phyloP scores from a whole-genome alignment of 1,139 yeast species.

The Suhomyces taliae region DNA sequence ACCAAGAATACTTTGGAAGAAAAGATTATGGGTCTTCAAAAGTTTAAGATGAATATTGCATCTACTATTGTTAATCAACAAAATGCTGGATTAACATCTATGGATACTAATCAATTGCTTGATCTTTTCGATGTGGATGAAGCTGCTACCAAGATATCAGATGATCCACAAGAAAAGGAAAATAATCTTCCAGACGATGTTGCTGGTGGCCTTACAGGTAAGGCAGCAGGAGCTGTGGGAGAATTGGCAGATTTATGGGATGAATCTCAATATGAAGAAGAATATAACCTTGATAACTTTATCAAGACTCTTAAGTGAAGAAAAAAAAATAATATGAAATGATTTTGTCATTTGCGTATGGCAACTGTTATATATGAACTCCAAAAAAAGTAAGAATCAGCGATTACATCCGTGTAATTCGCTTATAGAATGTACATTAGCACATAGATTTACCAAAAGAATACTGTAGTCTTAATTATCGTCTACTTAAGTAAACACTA shows the following conservation, averaged over 20 bases:
- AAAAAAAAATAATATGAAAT: too few species aligned
- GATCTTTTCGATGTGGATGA: conserved; percentile 84
- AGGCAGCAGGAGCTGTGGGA: conserved; percentile 74
- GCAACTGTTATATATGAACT: too few species aligned
- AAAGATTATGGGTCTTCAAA: conserved; percentile 97
- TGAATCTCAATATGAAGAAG: conserved; percentile 93
- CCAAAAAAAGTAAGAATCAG: not conserved
- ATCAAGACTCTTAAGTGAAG: conserved; percentile 67
- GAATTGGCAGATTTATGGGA: conserved; percentile 97
- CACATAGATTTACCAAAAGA: too few species aligned
- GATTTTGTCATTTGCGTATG: too few species aligned
- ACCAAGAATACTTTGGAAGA: conserved; percentile 94
- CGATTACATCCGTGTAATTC: not conserved
- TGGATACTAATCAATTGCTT: conserved; percentile 93
- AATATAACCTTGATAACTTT: conserved; percentile 89
- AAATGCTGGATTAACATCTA: conserved; percentile 88
- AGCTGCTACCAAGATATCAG: conserved; percentile 41
- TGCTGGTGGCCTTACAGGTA: conserved; percentile 60
- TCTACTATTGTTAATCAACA: conserved; percentile 96
- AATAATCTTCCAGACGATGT: conserved; percentile 50
- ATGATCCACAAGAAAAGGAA: conserved; percentile 30
- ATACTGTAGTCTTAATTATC: too few species aligned
- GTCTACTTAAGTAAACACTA: too few species aligned
- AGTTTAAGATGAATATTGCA: conserved; percentile 96
- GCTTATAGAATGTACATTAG: not conserved